Conservation (phyloP, 768 basidiomycete genomes). For the Pleurotus tuber-regium region DNA sequence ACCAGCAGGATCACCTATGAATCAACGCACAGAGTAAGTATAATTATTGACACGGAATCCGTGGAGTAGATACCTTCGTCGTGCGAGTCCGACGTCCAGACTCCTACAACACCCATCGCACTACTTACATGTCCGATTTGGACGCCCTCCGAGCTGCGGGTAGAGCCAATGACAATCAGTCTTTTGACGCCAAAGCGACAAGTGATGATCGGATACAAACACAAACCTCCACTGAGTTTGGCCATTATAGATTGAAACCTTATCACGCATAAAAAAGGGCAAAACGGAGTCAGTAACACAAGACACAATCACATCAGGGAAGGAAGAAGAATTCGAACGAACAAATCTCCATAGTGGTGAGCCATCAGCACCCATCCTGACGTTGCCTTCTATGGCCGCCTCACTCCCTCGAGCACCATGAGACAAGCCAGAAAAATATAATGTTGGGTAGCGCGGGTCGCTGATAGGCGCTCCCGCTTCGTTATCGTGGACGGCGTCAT, state of each 20-base stretch:
- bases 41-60: conserved; percentile 1
- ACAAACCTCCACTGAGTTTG: conserved; percentile 59
- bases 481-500: conserved; percentile 13
- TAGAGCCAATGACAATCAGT: not conserved
- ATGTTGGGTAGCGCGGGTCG: conserved; percentile 33
- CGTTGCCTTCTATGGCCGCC: conserved; percentile 46
- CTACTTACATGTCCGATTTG: conserved; percentile 67
- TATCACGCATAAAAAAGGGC: too few species aligned
- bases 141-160: conserved; percentile 58
- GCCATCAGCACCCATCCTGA: conserved; percentile 44
- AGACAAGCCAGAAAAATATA: conserved; percentile 48
- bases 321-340: conserved; percentile 29
- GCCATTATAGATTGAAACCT: conserved; percentile 55
- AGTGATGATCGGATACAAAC: conserved; percentile 5
- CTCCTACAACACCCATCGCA: conserved; percentile 63
- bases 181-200: not conserved
- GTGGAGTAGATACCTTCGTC: conserved; percentile 40
- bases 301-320: conserved; percentile 9
- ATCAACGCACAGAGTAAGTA: not conserved
- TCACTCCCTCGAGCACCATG: conserved; percentile 41
- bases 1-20: conserved; percentile 71
- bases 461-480: conserved; percentile 1
- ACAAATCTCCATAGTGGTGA: conserved; percentile 60
- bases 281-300: too few species aligned
- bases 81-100: conserved; percentile 65